Evolutionary conservation across 225 moss, liverwort and hornwort genomes (phyloP), one percentile per base, ranked within the genome.

Genomic region (Straminergon stramineum): DNA sequence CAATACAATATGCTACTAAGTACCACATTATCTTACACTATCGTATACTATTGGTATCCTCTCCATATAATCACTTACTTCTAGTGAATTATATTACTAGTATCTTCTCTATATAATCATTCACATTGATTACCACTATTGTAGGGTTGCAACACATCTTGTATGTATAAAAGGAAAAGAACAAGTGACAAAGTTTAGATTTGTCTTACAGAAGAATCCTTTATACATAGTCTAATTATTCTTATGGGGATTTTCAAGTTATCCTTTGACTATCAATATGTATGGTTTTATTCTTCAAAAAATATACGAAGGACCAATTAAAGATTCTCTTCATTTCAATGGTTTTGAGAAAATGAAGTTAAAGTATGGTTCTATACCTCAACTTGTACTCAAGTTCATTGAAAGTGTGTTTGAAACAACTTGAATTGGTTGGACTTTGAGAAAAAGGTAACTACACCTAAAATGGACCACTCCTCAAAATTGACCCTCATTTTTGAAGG

Each of bases 1-100:
- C 13, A 68, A 21, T 22, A 7, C 4, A 22, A 69, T 13, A 21
- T n/a, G 2, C 13, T 22, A n/a, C n/a, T 22, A n/a, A n/a, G 1
- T 21, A 11, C 5, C 2, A 1, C 20, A 20, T 35, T 37, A 68
- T 37, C 2, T 68, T 68, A 2, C n/a, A 4, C 21, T 68, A 68
- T 19, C 2, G 6, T 22, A 22, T 39, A 70, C 2, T 24, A 15
- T 41, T 39, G 21, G 68, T n/a, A 10, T n/a, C 12, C 21, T 37
- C 6, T 37, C 11, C 4, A 68, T 68, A 12, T 22, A 68, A 68
- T 68, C 11, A 37, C 21, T 57, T 57, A 57, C 13, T 11, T 68
- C 2, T 37, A 0, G 5, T 37, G 3, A 6, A 22, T 4, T 21
- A 21, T 12, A 11, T 21, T 68, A 37, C 2, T 22, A 41, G 8